These are phyloP conservation scores for Hemileccinum impolitum DNA, from an alignment of 768 basidiomycete species.

Conservation along the genomic window DNA sequence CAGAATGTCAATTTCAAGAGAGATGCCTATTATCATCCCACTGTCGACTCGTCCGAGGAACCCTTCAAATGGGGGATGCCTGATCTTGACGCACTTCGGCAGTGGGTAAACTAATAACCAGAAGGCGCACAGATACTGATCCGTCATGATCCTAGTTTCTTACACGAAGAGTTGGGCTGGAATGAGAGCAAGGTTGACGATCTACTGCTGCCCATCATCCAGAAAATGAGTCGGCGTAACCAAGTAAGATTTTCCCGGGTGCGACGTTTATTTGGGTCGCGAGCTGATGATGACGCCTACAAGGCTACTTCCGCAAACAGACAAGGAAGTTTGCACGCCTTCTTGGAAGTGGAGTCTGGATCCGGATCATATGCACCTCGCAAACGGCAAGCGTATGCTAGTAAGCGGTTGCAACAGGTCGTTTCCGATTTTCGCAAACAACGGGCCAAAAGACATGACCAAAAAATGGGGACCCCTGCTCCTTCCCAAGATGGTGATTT, in stretches of 20 bases:
- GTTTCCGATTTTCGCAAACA: conserved; percentile 74
- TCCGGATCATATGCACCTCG: conserved; percentile 72
- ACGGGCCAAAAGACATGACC: conserved; percentile 21
- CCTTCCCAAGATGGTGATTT: conserved; percentile 28
- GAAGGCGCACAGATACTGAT: conserved; percentile 12
- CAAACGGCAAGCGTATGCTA: conserved; percentile 76
- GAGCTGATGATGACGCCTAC: neutral
- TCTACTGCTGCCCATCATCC: conserved; percentile 86
- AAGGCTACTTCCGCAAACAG: conserved; percentile 65
- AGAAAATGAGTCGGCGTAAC: conserved; percentile 77
- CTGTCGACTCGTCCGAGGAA: conserved; percentile 87
- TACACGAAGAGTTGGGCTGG: conserved; percentile 82
- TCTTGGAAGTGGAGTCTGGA: conserved; percentile 68
- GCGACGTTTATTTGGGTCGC: neutral
- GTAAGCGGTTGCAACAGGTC: conserved; percentile 84
- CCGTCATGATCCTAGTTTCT: conserved; percentile 44
- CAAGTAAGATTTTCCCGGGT: conserved; percentile 45
- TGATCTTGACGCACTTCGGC: conserved; percentile 89
- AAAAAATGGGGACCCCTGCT: conserved; percentile 10
- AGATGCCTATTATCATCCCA: conserved; percentile 91
- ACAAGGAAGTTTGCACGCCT: conserved; percentile 74
- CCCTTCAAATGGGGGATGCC: conserved; percentile 96
- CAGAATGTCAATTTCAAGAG: conserved; percentile 43
- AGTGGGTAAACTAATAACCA: conserved; percentile 45
- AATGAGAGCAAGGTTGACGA: conserved; percentile 81